Base-by-base conservation (phyloP, 1,284 basidiomycete genomes). In the Ganoderma leucocontextum region DNA sequence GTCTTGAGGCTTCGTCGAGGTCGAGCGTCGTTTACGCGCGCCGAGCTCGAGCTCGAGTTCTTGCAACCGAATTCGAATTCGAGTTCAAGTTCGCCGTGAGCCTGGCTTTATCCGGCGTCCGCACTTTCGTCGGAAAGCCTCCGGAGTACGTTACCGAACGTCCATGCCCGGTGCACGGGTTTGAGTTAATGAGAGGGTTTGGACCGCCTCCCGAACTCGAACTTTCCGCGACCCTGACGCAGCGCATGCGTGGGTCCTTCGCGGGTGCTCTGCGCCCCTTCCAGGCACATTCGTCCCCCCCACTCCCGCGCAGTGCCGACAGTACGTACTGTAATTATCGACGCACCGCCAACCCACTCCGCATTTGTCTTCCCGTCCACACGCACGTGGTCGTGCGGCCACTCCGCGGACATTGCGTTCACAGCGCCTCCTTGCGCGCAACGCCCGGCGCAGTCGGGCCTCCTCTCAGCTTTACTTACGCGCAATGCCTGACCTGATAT, bases 1-100 rank as follows among this genome's bases (percentile, higher is more conserved):
- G 29, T 55, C 52, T 55, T 35, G 52, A 12, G 52, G 52, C 17
- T 55, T 55, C 52, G 25, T 55, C 52, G 52, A 55, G 52, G 29
- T 19, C 29, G 22, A n/a, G n/a, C n/a, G 29, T 35, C 52, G 52
- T 55, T 29, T 15, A 35, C 15, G 52, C 52, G 47, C 47, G 9
- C 47, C 47, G 47, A 25, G 22, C 47, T 49, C 47, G 10, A 2
- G 0, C 8, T 47, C n/a, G 22, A n/a, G 13, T 10, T 41, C 39
- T 41, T 5, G 44, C 44, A 22, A 47, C 44, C 44, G n/a, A 22
- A 12, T 22, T n/a, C 9, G 44, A n/a, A 49, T 49, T 49, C 47
- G 47, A 49, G 25, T 49, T 13, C 47, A 49, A 49, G 47, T 25
- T 25, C n/a, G 12, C 47, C 47, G 47, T 25, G 47, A 49, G 47